Evolutionary conservation across 202 grass and related monocot genomes (phyloP), one percentile per base, ranked within the genome.

Genomic region (Setaria viridis): DNA sequence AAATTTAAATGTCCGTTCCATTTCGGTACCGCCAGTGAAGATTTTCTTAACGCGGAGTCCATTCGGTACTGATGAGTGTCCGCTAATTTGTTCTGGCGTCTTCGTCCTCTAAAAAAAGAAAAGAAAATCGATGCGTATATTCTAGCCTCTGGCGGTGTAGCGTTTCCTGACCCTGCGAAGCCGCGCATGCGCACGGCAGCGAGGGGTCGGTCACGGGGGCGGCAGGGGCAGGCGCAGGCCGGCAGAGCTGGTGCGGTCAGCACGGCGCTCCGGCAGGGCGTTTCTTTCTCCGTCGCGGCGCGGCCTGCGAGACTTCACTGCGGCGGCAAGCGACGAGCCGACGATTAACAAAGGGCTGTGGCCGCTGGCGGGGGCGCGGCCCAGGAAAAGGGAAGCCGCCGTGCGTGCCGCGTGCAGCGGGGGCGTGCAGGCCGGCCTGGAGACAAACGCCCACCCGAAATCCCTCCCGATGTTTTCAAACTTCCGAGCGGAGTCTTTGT

Each of bases 341-440:
- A 57, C 3, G 51, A 58, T 15, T 4, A 74, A 62, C 45, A 15
- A 68, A 81, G 86, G 86, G 72, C 53, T 48, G 60, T 41, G 32
- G 17, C 6, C 43, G 72, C 53, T 58, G 50, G 43, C 29, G 11
- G 33, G 62, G 62, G 58, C 67, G 14, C 70, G 5, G 49, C 47
- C 67, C 21, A 15, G 47, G 37, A 5, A 53, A 8, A 2, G 20
- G 46, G 66, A 17, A 66, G 5, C 80, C 39, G 74, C 72, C 46
- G 79, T 47, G 73, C 54, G 84, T 90, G 88, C 79, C 88, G 79
- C 84, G 79, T 20, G 73, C 78, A 69, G 74, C 17, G 84, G 80
- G 74, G 62, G 84, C 89, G 75, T 84, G 85, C 85, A 84, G 53
- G 69, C 76, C 75, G 76, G 35, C 19, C 6, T 50, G 62, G 76